phyloP scores from a whole-genome alignment of 768 basidiomycete genomes.

The Suillus variegatus region DNA sequence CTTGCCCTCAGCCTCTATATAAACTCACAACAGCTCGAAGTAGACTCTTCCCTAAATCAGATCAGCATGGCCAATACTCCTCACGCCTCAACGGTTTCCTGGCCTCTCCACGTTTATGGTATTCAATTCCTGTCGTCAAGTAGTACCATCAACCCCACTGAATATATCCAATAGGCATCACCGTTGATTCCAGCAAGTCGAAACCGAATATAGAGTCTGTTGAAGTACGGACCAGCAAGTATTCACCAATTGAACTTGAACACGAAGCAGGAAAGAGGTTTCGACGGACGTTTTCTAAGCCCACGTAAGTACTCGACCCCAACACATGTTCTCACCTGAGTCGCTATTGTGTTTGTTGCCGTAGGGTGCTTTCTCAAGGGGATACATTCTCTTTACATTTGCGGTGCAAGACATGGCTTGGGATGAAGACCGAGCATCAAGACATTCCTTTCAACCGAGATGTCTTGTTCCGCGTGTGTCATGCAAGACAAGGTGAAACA shows the following conservation, averaged over 20 bases:
- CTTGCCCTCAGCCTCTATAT: background rate
- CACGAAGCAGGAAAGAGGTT: too few species aligned
- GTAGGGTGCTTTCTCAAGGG: background rate
- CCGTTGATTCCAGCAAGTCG: too few species aligned
- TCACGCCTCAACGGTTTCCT: background rate
- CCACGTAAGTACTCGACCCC: background rate
- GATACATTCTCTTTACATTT: background rate
- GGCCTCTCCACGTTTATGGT: background rate
- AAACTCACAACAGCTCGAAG: background rate
- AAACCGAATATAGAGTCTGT: too few species aligned
- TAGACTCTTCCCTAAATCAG: background rate
- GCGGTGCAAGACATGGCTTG: background rate
- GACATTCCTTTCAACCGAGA: background rate
- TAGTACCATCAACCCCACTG: background rate
- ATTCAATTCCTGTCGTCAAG: background rate
- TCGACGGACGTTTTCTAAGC: too few species aligned
- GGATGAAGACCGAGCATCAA: background rate
- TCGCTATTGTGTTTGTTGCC: background rate
- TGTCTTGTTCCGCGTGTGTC: too few species aligned
- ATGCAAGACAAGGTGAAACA: too few species aligned
- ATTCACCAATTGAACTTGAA: too few species aligned
- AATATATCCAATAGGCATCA: background rate
- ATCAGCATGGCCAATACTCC: background rate
- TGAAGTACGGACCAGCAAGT: too few species aligned
- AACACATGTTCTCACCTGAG: background rate